A percentile compares a stretch with the other conserved stretches of the same genome.
phyloP scores from a whole-genome alignment of 306 rosid genomes.

The Cucurbita maxima region DNA sequence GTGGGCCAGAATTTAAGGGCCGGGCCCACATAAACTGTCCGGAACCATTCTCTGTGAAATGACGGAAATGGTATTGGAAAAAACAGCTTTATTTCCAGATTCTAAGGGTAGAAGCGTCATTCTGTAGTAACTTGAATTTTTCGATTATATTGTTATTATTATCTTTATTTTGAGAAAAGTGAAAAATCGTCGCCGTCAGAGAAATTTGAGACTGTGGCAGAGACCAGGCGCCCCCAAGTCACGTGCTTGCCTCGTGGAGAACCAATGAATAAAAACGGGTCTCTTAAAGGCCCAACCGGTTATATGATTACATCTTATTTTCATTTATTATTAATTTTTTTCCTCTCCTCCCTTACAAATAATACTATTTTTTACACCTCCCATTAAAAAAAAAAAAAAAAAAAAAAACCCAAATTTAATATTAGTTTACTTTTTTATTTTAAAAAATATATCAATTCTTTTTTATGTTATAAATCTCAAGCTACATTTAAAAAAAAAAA shows the following conservation, averaged over 20 bases:
- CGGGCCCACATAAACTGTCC: constrained; percentile 8
- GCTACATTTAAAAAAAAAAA: no score
- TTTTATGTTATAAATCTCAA: no score
- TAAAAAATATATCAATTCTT: no score
- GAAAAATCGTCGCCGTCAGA: constrained; percentile 54
- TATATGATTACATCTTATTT: background rate
- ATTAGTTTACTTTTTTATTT: no score
- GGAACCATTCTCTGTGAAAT: background rate
- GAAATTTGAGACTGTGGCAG: background rate
- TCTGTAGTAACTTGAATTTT: background rate
- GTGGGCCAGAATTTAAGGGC: constrained; percentile 4
- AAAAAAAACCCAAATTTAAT: no score
- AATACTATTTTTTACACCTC: no score
- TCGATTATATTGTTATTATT: no score
- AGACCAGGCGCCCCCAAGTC: background rate
- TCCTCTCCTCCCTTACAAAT: no score
- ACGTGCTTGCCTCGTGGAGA: background rate
- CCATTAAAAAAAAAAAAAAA: no score
- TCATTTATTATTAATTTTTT: background rate
- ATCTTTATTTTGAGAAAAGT: constrained; percentile 9
- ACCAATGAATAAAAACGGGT: background rate
- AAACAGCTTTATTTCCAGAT: background rate
- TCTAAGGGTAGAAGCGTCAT: background rate
- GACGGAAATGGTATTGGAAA: background rate
- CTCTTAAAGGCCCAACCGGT: background rate